Base-by-base conservation (phyloP, 345 rosid genomes). In the Boechera stricta region DNA sequence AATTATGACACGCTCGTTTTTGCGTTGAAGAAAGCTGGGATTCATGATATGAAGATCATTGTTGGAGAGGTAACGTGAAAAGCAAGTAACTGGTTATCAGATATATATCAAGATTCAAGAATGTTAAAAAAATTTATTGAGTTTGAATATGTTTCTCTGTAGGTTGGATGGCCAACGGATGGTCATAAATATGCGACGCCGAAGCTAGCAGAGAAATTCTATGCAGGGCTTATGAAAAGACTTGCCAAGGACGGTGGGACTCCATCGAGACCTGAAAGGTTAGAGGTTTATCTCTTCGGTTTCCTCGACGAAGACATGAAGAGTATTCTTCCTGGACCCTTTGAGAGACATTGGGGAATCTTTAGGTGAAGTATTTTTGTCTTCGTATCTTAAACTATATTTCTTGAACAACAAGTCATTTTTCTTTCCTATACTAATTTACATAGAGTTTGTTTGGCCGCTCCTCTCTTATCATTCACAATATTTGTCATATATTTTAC, bases 331-430 rank as follows among this genome's bases (percentile, higher is more conserved):
- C 98, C 96, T 0, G 99, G 97, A 4, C 8, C 31, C 2, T 95
- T 95, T 55, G 97, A 95, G 82, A 79, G 98, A 75, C 96, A 91
- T 48, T 95, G 99, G 97, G 99, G 98, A 16, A 86, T 95, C 13
- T 95, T 88, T 48, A 53, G 78, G 82, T 77, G 57, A 7, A 36
- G 12, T 15, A 57, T 28, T 41, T 35, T 4, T 54, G 16, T 53
- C 35, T 57, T 28, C 13, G 3, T 51, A 9, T 67, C 12, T 1
- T 10, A 66, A 38, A 60, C 21, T 38, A 67, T 11, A 13, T 60
- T 75, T 67, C 44, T 75, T 58, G 42, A 36, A 38, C 1, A 33
- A 24, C n/a, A 75, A 5, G 13, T 66, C 58, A 51, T 44, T 33
- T 56, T 41, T 41, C 13, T 45, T 45, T 31, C 2, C 7, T 13